These are phyloP conservation scores for Capronia americana DNA, from an alignment of 2,329 filamentous ascomycete species.

Conservation along the genomic window DNA sequence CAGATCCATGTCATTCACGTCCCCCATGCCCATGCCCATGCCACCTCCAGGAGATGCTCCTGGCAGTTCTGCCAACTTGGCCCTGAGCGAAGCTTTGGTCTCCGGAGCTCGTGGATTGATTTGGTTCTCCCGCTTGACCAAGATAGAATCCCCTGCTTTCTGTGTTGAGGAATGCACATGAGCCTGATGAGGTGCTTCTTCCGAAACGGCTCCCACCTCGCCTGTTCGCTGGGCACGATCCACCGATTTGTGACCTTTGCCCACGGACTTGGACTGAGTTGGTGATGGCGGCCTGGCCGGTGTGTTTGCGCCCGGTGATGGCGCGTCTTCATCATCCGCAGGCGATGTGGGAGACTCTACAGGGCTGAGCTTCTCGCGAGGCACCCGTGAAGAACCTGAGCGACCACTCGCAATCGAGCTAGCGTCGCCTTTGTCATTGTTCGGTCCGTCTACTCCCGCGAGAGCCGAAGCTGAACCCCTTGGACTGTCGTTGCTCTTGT, in stretches of 20 bases:
- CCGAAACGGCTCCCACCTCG: conserved; percentile 93
- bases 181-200: conserved; percentile 77
- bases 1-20: conserved; percentile 89
- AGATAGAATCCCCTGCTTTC: conserved; percentile 84
- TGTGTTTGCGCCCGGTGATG: conserved; percentile 55
- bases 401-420: conserved; percentile 70
- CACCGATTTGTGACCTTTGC: conserved; percentile 76
- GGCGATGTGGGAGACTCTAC: conserved; percentile 36
- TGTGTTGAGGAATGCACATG: conserved; percentile 63
- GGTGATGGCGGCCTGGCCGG: conserved; percentile 80
- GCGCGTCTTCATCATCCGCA: conserved; percentile 53
- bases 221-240: conserved; percentile 81
- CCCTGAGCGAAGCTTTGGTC: conserved; percentile 47
- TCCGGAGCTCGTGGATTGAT: conserved; percentile 67
- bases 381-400: conserved; percentile 44
- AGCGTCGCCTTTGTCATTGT: conserved; percentile 71
- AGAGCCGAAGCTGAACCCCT: conserved; percentile 72
- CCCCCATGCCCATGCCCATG: conserved; percentile 88
- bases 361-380: conserved; percentile 37
- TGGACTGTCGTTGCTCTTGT: conserved; percentile 70
- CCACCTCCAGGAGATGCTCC: conserved; percentile 58
- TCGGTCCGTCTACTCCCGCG: conserved; percentile 63
- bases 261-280: conserved; percentile 76
- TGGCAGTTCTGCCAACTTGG: conserved; percentile 42
- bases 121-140: conserved; percentile 78